Base-by-base conservation (phyloP, 768 basidiomycete genomes). In the Pleurotus eryngii region DNA sequence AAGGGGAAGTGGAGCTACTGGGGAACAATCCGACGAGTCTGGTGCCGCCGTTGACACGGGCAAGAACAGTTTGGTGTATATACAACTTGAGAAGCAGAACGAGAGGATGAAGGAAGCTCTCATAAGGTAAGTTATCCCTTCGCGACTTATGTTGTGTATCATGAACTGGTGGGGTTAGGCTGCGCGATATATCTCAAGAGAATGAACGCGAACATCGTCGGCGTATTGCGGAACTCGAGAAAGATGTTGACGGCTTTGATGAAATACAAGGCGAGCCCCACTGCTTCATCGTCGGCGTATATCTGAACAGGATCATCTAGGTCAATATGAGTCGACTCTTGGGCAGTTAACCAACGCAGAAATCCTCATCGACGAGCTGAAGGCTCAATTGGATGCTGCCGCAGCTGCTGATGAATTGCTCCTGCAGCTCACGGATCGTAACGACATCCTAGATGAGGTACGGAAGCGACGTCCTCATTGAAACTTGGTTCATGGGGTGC, bases 51-150 rank as follows among this genome's bases (percentile, higher is more conserved):
- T 55, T 55, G 64, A 68, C 5, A 70, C 70, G 26, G 73, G 74
- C 5, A 87, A 86, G 64, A 76, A 79, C 61, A 84, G 88, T 3
- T 64, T 90, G 59, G 83, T 83, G 26, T 84, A 86, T 69, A 80
- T 89, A 15, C 96, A 98, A 67, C 84, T 99, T 1, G 95, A 98
- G 75, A 97, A 92, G 69, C 96, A 98, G 67, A 99, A 98, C 60
- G 93, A 94, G 66, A 76, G 97, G 14, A 74, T 99, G 55, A 98
- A 97, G 71, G 97, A 98, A 66, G 97, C 97, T 11, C 78, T 98
- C 8, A 80, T 96, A 55, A 81, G 87, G 90, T 93, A 43, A 37
- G 80, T 35, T 65, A 0, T 11, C 38, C 49, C 6, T 20, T 11
- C 30, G 2, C 30, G 30, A 4, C 7, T 8, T 35, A 3, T 35